These are phyloP conservation scores for Eimeria praecox DNA, from an alignment of 169 alveolate genomes.

Conservation along the genomic window DNA sequence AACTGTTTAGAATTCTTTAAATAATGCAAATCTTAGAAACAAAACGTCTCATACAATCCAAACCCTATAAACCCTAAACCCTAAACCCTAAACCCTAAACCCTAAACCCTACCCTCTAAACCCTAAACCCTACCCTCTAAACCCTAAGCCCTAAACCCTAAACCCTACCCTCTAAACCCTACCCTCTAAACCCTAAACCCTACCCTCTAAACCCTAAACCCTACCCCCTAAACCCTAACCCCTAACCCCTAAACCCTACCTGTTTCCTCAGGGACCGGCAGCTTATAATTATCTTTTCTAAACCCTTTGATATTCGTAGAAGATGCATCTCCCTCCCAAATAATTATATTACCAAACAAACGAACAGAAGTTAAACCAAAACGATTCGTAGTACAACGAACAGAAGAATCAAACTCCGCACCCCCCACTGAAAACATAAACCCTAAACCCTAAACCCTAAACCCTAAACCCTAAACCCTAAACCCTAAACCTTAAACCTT, in stretches of 20 bases:
- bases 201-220: neutral
- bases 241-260: neutral
- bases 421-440: conserved; percentile 6
- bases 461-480: conserved; percentile 8
- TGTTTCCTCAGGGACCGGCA: conserved; percentile 39
- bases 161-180: conserved; percentile 27
- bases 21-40: no score
- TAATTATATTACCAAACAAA: neutral
- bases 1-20: no score
- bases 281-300: neutral
- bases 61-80: neutral
- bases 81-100: conserved; percentile 9
- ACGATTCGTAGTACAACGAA: conserved; percentile 10
- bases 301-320: neutral
- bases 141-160: neutral
- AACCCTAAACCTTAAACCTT: neutral
- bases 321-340: no score
- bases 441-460: neutral
- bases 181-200: neutral
- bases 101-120: neutral
- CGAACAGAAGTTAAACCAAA: conserved; percentile 28
- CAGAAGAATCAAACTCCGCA: neutral
- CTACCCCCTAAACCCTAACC: conserved; percentile 1
- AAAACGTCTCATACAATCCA: no score
- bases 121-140: neutral